phyloP scores from a whole-genome alignment of 257 asterid species.

The Eustoma russellianum region DNA sequence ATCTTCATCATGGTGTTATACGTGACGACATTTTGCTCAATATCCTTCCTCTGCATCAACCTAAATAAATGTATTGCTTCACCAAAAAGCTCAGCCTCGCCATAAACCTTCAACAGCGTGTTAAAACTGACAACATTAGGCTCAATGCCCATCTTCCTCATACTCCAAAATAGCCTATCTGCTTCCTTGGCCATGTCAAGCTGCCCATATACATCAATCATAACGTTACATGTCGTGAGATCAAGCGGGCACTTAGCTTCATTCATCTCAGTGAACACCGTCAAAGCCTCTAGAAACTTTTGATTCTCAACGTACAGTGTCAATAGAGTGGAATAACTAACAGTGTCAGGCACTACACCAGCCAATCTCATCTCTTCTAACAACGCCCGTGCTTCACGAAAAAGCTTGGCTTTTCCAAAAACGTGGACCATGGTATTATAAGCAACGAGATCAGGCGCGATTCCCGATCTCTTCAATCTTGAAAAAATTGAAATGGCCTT shows the following conservation, averaged over 20 bases:
- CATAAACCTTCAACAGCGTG: slow-evolving; percentile 79
- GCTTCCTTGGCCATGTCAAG: slow-evolving; percentile 96
- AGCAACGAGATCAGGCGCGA: slow-evolving; percentile 74
- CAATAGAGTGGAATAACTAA: slow-evolving; percentile 74
- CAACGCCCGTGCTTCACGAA: slow-evolving; percentile 60
- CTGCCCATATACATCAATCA: slow-evolving; percentile 94
- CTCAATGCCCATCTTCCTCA: slow-evolving; percentile 79
- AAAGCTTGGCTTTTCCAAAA: slow-evolving; percentile 93
- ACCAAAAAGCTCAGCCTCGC: slow-evolving; percentile 91
- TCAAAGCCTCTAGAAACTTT: slow-evolving; percentile 69
- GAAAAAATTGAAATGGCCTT: slow-evolving; percentile 79
- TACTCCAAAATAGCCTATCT: slow-evolving; percentile 85
- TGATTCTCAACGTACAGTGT: slow-evolving; percentile 68
- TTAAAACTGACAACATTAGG: slow-evolving; percentile 86
- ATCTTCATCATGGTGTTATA: slow-evolving; percentile 92
- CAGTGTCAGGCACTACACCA: slow-evolving; percentile 69
- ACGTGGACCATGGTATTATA: slow-evolving; percentile 87
- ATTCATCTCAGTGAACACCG: slow-evolving; percentile 71
- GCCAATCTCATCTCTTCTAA: slow-evolving; percentile 55
- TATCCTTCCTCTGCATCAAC: slow-evolving; percentile 87
- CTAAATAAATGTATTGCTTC: slow-evolving; percentile 93
- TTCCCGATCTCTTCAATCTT: slow-evolving; percentile 67
- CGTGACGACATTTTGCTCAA: slow-evolving; percentile 82
- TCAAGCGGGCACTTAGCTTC: slow-evolving; percentile 55
- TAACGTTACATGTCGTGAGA: slow-evolving; percentile 77